Evolutionary conservation across 2,329 filamentous ascomycete species (phyloP).

Genomic region (Lachnellula hyalina): DNA sequence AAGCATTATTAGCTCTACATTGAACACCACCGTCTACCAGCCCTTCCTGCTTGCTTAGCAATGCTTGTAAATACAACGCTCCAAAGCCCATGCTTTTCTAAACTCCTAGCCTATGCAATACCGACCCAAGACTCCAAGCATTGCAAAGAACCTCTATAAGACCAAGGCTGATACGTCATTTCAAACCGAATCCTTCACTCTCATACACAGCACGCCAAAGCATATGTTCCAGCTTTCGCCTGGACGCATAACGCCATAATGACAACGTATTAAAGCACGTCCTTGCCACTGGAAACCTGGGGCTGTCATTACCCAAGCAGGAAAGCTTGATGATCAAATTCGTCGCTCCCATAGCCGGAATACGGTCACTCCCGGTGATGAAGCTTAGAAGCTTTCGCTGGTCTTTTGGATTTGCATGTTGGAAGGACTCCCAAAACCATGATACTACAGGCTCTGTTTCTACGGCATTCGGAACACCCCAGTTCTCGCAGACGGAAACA

Average conservation of each 20-base stretch:
- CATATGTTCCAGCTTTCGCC: slow-evolving; percentile 61
- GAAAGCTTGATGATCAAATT: slow-evolving; percentile 71
- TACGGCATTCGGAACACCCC: slow-evolving; percentile 52
- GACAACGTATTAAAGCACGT: slow-evolving; percentile 88
- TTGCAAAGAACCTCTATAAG: not conserved
- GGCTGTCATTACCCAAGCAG: slow-evolving; percentile 68
- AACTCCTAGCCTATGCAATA: not conserved
- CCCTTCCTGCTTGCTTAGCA: no score
- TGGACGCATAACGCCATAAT: slow-evolving; percentile 65
- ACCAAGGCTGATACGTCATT: slow-evolving; percentile 40
- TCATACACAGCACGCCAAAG: slow-evolving; percentile 84
- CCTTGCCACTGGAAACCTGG: slow-evolving; percentile 75
- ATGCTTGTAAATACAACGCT: no score
- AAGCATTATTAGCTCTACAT: no score
- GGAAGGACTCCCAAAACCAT: slow-evolving; percentile 89
- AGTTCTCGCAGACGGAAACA: slow-evolving; percentile 79
- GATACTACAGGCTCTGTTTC: slow-evolving; percentile 61
- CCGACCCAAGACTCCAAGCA: not conserved
- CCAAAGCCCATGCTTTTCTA: not conserved
- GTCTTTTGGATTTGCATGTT: slow-evolving; percentile 55
- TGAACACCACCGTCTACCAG: no score
- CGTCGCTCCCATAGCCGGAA: slow-evolving; percentile 80
- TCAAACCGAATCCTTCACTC: slow-evolving; percentile 89
- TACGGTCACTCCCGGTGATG: slow-evolving; percentile 84
- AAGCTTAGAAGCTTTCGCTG: slow-evolving; percentile 80